phyloP scores from a whole-genome alignment of 2,329 filamentous ascomycete species.

The Ophiosphaerella herpotricha region DNA sequence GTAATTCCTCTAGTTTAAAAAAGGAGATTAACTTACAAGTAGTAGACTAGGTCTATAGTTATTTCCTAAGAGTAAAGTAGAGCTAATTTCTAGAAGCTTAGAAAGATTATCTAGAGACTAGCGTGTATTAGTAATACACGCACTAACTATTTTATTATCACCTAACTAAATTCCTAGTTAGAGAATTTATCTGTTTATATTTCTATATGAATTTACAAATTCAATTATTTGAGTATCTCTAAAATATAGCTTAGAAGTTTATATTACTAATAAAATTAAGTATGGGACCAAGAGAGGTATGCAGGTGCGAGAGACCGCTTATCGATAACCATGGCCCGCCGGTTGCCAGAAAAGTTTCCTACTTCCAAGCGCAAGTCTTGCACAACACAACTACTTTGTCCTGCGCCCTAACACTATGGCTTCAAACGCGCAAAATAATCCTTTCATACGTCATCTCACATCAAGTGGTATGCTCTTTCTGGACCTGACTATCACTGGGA shows the following conservation, averaged over 20 bases:
- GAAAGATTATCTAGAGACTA: not conserved
- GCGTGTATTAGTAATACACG: not conserved
- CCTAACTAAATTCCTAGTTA: not conserved
- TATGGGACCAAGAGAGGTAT: not conserved
- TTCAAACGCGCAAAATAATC: conserved; percentile 55
- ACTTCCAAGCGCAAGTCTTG: conserved; percentile 5
- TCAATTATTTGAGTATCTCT: too few relatives aligned
- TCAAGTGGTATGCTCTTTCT: conserved; percentile 69
- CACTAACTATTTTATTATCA: not conserved
- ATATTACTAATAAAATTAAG: too few relatives aligned
- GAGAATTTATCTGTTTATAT: not conserved
- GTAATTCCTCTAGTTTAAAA: too few relatives aligned
- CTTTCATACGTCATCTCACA: conserved; percentile 82
- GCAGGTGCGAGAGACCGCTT: conserved; percentile 5
- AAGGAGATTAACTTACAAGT: too few relatives aligned
- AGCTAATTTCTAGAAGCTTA: not conserved
- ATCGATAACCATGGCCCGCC: conserved; percentile 26
- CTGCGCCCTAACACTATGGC: conserved; percentile 28
- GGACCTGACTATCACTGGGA: not conserved
- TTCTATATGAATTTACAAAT: not conserved
- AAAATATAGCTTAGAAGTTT: too few relatives aligned
- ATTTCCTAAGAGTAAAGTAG: not conserved
- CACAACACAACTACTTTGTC: conserved; percentile 4
- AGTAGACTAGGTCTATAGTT: too few relatives aligned
- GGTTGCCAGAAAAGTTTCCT: conserved; percentile 29